Conservation (phyloP, 495 filamentous ascomycete genomes). For the Apodospora peruviana region DNA sequence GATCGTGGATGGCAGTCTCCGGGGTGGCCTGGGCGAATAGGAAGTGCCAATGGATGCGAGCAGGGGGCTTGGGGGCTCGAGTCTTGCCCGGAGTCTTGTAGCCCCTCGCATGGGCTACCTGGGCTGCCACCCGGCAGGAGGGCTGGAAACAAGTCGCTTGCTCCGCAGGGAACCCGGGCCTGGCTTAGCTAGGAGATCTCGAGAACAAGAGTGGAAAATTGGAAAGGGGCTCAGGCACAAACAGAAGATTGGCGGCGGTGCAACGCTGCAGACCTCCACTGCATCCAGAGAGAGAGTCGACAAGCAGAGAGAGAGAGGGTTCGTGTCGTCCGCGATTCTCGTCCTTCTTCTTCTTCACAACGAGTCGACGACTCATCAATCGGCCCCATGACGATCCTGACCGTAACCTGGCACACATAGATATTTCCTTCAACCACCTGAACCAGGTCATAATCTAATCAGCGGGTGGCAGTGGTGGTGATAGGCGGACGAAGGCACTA, state of each 20-base stretch:
- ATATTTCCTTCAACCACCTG: too few relatives aligned
- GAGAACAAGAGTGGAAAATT: too few relatives aligned
- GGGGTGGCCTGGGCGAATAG: conserved; percentile 24
- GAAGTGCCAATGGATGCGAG: conserved; percentile 14
- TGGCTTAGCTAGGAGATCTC: conserved; percentile 10
- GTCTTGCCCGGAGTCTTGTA: conserved; percentile 14
- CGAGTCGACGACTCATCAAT: too few relatives aligned
- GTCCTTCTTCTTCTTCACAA: too few relatives aligned
- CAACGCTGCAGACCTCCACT: conserved; percentile 6
- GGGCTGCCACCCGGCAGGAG: conserved; percentile 3
- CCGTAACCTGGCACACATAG: too few relatives aligned
- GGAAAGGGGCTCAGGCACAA: conserved; percentile 20
- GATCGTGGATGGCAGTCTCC: conserved; percentile 11
- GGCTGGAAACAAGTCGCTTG: conserved; percentile 13
- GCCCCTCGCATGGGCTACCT: conserved; percentile 17
- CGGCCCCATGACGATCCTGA: too few relatives aligned
- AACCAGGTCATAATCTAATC: too few relatives aligned
- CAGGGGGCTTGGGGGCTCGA: conserved; percentile 7
- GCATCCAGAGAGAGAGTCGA: too few relatives aligned
- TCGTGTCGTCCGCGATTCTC: too few relatives aligned
- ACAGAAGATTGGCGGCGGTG: conserved; percentile 15
- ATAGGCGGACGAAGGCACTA: neutral
- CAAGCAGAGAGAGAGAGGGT: too few relatives aligned
- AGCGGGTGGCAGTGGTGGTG: too few relatives aligned
- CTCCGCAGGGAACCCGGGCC: conserved; percentile 15